Evolutionary conservation across 768 basidiomycete species (phyloP).

Genomic region (Leccinum variicolor): DNA sequence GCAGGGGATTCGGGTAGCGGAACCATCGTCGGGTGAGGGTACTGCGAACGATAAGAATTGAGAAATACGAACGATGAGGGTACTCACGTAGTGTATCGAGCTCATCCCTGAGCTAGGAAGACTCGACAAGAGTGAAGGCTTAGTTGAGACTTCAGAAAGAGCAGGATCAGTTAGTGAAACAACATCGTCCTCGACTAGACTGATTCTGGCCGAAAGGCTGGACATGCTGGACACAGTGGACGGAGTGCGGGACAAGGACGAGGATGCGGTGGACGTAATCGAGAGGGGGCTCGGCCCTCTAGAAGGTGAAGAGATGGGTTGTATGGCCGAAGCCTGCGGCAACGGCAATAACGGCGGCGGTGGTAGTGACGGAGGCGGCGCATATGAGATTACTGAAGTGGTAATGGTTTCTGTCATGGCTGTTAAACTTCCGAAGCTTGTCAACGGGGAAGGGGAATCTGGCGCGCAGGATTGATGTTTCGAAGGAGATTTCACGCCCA

Average conservation of each 20-base stretch:
- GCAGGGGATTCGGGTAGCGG: slow-evolving; percentile 27
- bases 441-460: slow-evolving; percentile 38
- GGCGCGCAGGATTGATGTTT: slow-evolving; percentile 71
- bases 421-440: slow-evolving; percentile 30
- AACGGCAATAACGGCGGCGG: neutral
- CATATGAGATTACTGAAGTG: slow-evolving; percentile 16
- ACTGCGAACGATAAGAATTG: slow-evolving; percentile 16
- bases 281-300: slow-evolving; percentile 29
- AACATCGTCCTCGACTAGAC: slow-evolving; percentile 32
- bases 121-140: slow-evolving; percentile 56
- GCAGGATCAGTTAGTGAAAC: slow-evolving; percentile 17
- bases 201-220: slow-evolving; percentile 39
- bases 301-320: slow-evolving; percentile 29
- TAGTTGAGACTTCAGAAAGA: slow-evolving; percentile 43
- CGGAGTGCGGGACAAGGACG: slow-evolving; percentile 35
- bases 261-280: slow-evolving; percentile 32
- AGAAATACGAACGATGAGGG: neutral
- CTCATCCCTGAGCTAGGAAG: slow-evolving; percentile 22
- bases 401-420: slow-evolving; percentile 35
- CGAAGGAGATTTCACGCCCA: slow-evolving; percentile 59
- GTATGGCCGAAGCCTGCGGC: slow-evolving; percentile 13
- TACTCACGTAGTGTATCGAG: slow-evolving; percentile 36
- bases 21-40: slow-evolving; percentile 31
- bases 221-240: slow-evolving; percentile 40
- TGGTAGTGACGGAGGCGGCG: neutral